Evolutionary conservation across 352 stramenopile species (phyloP).

Genomic region (Globisporangium okanoganense): DNA sequence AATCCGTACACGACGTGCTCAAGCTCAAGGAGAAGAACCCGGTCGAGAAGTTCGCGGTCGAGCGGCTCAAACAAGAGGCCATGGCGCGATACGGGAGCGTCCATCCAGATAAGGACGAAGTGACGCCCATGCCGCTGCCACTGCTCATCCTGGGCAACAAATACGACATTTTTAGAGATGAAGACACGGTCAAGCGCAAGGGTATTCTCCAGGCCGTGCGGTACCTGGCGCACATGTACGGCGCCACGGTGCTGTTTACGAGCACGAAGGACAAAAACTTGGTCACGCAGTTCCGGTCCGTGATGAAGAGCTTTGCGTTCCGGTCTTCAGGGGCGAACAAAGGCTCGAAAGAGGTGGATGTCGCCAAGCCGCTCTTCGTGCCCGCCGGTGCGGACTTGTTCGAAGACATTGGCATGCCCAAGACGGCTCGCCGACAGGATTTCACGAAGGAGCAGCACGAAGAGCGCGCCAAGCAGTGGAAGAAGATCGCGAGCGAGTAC

Average conservation of each 20-base stretch:
- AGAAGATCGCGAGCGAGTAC: constrained; percentile 61
- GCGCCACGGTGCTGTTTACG: constrained; percentile 84
- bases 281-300: constrained; percentile 52
- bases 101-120: constrained; percentile 73
- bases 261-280: constrained; percentile 86
- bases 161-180: constrained; percentile 84
- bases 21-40: constrained; percentile 66
- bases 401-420: constrained; percentile 71
- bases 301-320: constrained; percentile 70
- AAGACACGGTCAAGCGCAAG: constrained; percentile 86
- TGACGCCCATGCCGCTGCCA: constrained; percentile 69
- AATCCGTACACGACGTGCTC: constrained; percentile 49
- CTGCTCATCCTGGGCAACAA: constrained; percentile 89
- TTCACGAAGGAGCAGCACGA: constrained; percentile 50
- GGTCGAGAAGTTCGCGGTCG: constrained; percentile 53
- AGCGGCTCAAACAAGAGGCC: constrained; percentile 45
- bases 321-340: constrained; percentile 34
- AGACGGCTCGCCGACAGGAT: constrained; percentile 44
- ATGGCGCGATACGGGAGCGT: constrained; percentile 44
- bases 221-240: constrained; percentile 84
- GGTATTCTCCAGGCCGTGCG: constrained; percentile 78
- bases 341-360: constrained; percentile 59
- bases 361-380: constrained; percentile 65
- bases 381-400: constrained; percentile 67
- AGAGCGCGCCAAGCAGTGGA: constrained; percentile 64